Base-by-base conservation (phyloP, 1,284 basidiomycete genomes). In the Rhizopogon hawkerae region DNA sequence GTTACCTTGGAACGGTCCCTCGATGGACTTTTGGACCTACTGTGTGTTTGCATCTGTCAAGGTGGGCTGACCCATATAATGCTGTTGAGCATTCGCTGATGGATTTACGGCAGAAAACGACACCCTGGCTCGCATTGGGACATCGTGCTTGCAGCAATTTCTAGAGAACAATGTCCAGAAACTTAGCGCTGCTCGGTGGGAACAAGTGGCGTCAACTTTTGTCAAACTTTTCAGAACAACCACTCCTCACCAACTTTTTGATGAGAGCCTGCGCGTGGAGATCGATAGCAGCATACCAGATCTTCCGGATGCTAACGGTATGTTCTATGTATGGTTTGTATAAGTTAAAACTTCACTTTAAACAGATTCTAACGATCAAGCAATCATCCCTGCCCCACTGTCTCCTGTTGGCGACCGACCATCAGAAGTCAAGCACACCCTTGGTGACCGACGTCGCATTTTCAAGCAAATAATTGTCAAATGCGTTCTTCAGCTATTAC, bases 401-500 rank as follows among this genome's bases (percentile, higher is more conserved):
- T 83, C 83, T 13, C 83, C 85, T 5, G 73, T 74, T 41, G 74
- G 67, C 53, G 83, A 83, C 46, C 73, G 70, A 52, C 69, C 69
- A 9, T 72, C 70, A 48, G 76, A 76, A 49, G 59, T 65, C 9
- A 73, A 74, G 49, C 69, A 79, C 23, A 78, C 83, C 7, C 68
- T 81, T 33, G 71, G 70, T 51, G 90, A 92, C 58, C 83, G 96
- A 50, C 84, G 92, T 18, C 81, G 89, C 34, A 84, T 92, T 47
- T 99, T 99, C 81, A 92, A 94, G 66, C 95, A 98, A 69, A 98
- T 99, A 67, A 98, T 99, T 57, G 93, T 98, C 60, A 98, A 98
- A 85, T 99, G 96, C 67, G 96, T 99, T 24, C 78, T 99, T 31
- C 96, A 99, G 64, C 73, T 99, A 14, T 75, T 98, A 47, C 79